These are phyloP conservation scores for Diaporthe sp. DNA, from an alignment of 2,329 filamentous ascomycete species.

Conservation along the genomic window DNA sequence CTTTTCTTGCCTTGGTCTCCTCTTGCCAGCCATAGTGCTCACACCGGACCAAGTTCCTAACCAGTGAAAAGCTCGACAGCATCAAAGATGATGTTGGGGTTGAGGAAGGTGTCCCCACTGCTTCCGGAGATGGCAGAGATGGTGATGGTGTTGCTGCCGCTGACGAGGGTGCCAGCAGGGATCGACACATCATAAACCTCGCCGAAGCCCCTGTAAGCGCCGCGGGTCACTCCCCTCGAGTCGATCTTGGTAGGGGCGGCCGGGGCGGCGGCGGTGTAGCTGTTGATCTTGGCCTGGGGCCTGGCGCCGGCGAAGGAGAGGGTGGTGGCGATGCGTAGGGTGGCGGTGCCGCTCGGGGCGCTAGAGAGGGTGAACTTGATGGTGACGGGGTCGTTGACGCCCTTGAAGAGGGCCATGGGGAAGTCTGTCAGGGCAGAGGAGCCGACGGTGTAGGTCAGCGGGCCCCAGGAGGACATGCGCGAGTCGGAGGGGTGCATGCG, in stretches of 20 bases:
- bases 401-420: slow-evolving; percentile 74
- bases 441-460: slow-evolving; percentile 70
- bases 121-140: slow-evolving; percentile 70
- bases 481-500: slow-evolving; percentile 76
- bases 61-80: slow-evolving; percentile 46
- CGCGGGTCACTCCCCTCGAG: slow-evolving; percentile 72
- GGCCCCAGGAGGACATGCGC: slow-evolving; percentile 71
- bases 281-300: slow-evolving; percentile 67
- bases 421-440: slow-evolving; percentile 62
- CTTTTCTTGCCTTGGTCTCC: neutral
- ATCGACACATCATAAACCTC: slow-evolving; percentile 73
- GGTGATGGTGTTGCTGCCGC: slow-evolving; percentile 72
- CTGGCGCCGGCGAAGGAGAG: slow-evolving; percentile 69
- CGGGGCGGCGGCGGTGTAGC: slow-evolving; percentile 59
- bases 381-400: slow-evolving; percentile 67
- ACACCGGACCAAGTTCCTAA: neutral
- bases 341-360: slow-evolving; percentile 62
- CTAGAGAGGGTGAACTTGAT: slow-evolving; percentile 68
- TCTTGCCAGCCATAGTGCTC: neutral
- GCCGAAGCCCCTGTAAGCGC: slow-evolving; percentile 71
- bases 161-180: slow-evolving; percentile 66
- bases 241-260: slow-evolving; percentile 70
- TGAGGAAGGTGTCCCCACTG: slow-evolving; percentile 63
- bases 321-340: slow-evolving; percentile 73
- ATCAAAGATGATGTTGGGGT: slow-evolving; percentile 62